Evolutionary conservation across 345 rosid genomes (phyloP), one percentile per base, ranked within the genome.

Genomic region (Eucalyptus polyanthemos): DNA sequence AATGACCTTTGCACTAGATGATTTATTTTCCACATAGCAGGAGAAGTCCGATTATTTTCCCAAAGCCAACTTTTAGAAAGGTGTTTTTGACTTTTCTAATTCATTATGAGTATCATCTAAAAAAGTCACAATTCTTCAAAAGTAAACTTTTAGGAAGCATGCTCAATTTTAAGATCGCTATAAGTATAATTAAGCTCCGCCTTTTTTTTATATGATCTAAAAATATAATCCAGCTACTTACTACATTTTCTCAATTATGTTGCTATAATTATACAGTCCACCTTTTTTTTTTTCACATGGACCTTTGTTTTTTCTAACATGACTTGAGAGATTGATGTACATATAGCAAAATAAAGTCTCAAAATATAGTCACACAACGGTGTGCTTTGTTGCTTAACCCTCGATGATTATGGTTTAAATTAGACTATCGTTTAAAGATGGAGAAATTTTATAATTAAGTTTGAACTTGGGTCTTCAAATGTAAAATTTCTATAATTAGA

Each of bases 1-100:
- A 0, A 14, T 7, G 76, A n/a, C 19, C 76, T 65, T 29, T 29
- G 21, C 34, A 29, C 19, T 65, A 14, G 6, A 65, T 65, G 37
- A n/a, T 31, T 65, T n/a, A 65, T 65, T 65, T 60, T 27, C 4
- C 56, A 5, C 67, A 60, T 5, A 60, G 8, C 27, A 25, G 37
- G 76, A 65, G 76, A 21, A n/a, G 76, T 65, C 2, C 0, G 21
- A n/a, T 65, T 65, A 65, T 0, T 65, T 65, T n/a, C 2, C 9
- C 10, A 14, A n/a, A 29, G 1, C 1, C 0, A 65, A 62, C 1
- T 65, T n/a, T 65, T 65, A 0, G 5, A 65, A n/a, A 65, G 0
- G 37, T 65, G 37, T 29, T n/a, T 65, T 65, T 14, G 19, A 12
- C 37, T n/a, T 31, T 65, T n/a, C 0, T 14, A 65, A 7, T 65